Percentiles rank a stretch among this genome's conserved stretches.
Evolutionary conservation across 208 protist species (phyloP).

Genomic region (Leishmania martiniquensis): DNA sequence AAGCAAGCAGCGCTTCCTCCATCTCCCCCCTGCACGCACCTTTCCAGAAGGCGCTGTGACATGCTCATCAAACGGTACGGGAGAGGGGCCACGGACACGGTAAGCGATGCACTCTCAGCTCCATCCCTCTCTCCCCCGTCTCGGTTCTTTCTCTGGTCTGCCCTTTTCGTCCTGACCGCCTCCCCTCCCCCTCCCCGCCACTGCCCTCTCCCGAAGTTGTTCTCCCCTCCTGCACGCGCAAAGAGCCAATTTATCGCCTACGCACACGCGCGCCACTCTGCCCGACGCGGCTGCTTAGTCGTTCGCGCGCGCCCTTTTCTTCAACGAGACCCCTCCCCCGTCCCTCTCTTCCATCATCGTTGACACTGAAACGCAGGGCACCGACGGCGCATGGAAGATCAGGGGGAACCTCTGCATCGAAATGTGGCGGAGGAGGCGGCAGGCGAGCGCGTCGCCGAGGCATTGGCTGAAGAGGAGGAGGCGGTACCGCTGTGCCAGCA

Average conservation of each 20-base stretch:
- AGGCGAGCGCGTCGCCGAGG: not conserved
- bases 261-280: not conserved
- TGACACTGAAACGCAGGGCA: not conserved
- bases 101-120: not conserved
- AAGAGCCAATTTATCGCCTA: not conserved
- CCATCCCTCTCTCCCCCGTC: not conserved
- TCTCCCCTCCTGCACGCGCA: not conserved
- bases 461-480: slow-evolving; percentile 8
- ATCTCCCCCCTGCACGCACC: not conserved
- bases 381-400: slow-evolving; percentile 5
- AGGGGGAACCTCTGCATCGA: not conserved
- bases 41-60: not conserved
- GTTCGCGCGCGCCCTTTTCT: not conserved
- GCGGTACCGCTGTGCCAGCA: slow-evolving; percentile 32
- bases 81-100: not conserved
- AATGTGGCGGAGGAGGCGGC: not conserved
- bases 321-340: no score
- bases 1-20: no score
- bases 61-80: not conserved
- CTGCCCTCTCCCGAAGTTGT: not conserved
- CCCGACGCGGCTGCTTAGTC: not conserved
- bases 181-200: not conserved
- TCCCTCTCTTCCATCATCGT: no score
- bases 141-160: not conserved
- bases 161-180: not conserved